Conservation (phyloP, 805 yeast species). For the Kodamaea kakaduensis region DNA sequence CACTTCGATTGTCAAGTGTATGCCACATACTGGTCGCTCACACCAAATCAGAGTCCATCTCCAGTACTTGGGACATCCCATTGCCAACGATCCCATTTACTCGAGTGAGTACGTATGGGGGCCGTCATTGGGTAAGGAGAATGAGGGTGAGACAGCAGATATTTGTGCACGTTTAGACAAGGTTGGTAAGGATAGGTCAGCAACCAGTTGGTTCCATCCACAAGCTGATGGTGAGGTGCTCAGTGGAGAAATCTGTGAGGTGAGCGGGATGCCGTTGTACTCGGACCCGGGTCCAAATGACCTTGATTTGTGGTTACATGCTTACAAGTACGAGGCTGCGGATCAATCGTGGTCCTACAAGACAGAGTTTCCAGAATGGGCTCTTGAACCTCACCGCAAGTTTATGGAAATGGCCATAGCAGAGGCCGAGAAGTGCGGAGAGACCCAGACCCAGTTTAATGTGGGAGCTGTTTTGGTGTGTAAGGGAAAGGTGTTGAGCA, state of each 20-base stretch:
- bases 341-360: slow-evolving; percentile 64
- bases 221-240: slow-evolving; percentile 63
- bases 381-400: slow-evolving; percentile 49
- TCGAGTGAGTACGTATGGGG: slow-evolving; percentile 85
- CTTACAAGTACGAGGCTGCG: slow-evolving; percentile 67
- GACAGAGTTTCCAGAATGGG: slow-evolving; percentile 84
- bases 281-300: slow-evolving; percentile 90
- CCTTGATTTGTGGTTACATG: slow-evolving; percentile 86
- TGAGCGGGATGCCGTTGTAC: slow-evolving; percentile 67
- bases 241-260: slow-evolving; percentile 54
- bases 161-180: slow-evolving; percentile 50
- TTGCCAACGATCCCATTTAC: slow-evolving; percentile 66
- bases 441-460: slow-evolving; percentile 80
- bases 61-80: slow-evolving; percentile 71
- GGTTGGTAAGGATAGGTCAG: slow-evolving; percentile 66
- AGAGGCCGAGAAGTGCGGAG: slow-evolving; percentile 76
- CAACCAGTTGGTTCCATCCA: slow-evolving; percentile 66
- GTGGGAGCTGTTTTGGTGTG: slow-evolving; percentile 87
- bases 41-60: slow-evolving; percentile 94
- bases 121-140: slow-evolving; percentile 57
- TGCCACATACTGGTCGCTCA: slow-evolving; percentile 88
- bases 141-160: slow-evolving; percentile 45
- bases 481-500: slow-evolving; percentile 57
- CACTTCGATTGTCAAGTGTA: slow-evolving; percentile 73
- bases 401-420: slow-evolving; percentile 75